Conservation (phyloP, 2,329 filamentous ascomycete species). For the Penicillium corylophilum region DNA sequence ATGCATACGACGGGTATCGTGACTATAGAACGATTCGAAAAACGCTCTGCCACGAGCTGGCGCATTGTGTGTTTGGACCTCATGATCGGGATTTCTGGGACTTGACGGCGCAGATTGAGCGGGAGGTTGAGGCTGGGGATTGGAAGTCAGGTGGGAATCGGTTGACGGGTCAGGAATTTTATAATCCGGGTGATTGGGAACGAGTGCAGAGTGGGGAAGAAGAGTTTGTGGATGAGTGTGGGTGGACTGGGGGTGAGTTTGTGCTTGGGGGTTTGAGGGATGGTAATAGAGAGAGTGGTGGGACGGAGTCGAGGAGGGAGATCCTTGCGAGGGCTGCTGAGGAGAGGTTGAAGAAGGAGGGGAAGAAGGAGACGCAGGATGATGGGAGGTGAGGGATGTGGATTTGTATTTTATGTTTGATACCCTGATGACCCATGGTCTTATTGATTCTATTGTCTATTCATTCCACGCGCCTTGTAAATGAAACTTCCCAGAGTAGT, state of each 20-base stretch:
- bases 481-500: no score
- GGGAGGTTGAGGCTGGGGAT: slow-evolving; percentile 77
- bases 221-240: slow-evolving; percentile 65
- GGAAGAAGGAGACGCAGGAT: slow-evolving; percentile 38
- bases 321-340: slow-evolving; percentile 73
- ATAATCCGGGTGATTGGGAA: slow-evolving; percentile 57
- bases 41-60: slow-evolving; percentile 91
- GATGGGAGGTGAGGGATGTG: slow-evolving; percentile 10
- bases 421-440: slow-evolving; percentile 1
- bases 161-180: slow-evolving; percentile 60
- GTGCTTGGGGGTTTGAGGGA: slow-evolving; percentile 61
- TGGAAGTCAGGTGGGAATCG: slow-evolving; percentile 70
- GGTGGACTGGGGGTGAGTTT: slow-evolving; percentile 77
- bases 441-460: not conserved
- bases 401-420: not conserved
- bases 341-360: slow-evolving; percentile 59
- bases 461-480: no score
- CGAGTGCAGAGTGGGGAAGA: slow-evolving; percentile 51
- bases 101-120: slow-evolving; percentile 80
- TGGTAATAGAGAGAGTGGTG: slow-evolving; percentile 38
- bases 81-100: slow-evolving; percentile 91
- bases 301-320: slow-evolving; percentile 66
- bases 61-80: slow-evolving; percentile 82
- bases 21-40: slow-evolving; percentile 90
- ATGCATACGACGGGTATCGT: slow-evolving; percentile 88